Conservation (phyloP, 805 yeast species). For the Lachancea thermotolerans region DNA sequence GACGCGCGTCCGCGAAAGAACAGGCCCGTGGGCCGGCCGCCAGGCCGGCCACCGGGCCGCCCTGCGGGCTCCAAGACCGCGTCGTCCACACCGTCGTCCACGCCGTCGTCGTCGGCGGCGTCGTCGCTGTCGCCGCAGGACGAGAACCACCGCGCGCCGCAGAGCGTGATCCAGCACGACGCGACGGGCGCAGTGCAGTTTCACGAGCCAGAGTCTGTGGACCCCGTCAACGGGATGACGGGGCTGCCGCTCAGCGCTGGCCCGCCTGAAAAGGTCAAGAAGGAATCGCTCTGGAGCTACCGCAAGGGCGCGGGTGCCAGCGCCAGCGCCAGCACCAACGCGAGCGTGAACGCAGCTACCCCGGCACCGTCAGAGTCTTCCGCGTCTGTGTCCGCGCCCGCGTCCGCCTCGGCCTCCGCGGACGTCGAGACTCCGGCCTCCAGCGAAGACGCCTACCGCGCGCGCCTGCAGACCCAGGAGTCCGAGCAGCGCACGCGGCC, state of each 20-base stretch:
- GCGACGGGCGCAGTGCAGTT: slow-evolving; percentile 20
- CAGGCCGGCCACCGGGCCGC: too few relatives aligned
- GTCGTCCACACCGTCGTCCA: too few relatives aligned
- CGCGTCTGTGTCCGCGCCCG: too few relatives aligned
- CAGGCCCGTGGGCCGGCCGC: too few relatives aligned
- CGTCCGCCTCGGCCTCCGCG: too few relatives aligned
- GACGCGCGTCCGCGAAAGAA: slow-evolving; percentile 5
- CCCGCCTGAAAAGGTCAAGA: slow-evolving; percentile 55
- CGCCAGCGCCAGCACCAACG: slow-evolving; percentile 15
- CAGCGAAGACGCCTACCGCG: slow-evolving; percentile 11
- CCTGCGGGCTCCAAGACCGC: too few relatives aligned
- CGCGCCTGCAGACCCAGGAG: slow-evolving; percentile 28
- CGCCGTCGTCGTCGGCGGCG: too few relatives aligned
- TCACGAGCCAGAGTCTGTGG: slow-evolving; percentile 52
- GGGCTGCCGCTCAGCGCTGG: slow-evolving; percentile 68
- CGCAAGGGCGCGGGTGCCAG: slow-evolving; percentile 22
- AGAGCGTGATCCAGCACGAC: slow-evolving; percentile 1
- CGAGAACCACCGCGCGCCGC: not conserved
- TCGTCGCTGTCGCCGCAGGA: too few relatives aligned
- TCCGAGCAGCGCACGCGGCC: slow-evolving; percentile 31
- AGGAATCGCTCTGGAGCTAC: slow-evolving; percentile 48
- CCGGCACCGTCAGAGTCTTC: slow-evolving; percentile 23
- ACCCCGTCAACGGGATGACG: slow-evolving; percentile 53
- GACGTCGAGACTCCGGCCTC: slow-evolving; percentile 16
- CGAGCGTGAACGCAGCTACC: slow-evolving; percentile 31